A percentile compares a stretch with the other conserved stretches of the same genome.
Evolutionary conservation across 306 rosid species (phyloP).

Genomic region (Astragalus glycyphyllos): DNA sequence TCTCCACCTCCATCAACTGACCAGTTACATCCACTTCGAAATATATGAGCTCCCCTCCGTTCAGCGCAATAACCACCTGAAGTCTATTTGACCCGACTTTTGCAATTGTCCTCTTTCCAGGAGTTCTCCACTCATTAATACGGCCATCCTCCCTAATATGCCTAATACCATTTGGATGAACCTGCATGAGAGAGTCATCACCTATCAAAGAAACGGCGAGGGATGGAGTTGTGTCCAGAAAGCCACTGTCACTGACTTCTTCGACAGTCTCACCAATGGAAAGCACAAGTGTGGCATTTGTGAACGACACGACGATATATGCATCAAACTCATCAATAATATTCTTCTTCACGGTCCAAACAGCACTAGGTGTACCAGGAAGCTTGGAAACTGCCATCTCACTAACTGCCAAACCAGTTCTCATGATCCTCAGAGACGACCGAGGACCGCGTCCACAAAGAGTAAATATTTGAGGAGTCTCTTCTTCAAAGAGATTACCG

Average conservation of each 20-base stretch:
- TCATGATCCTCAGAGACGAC: slow-evolving; percentile 88
- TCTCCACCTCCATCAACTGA: slow-evolving; percentile 94
- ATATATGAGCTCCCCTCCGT: slow-evolving; percentile 94
- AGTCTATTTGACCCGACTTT: slow-evolving; percentile 92
- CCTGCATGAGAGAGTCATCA: slow-evolving; percentile 98
- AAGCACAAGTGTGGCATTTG: slow-evolving; percentile 91
- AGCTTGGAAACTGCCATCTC: slow-evolving; percentile 99
- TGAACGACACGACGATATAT: slow-evolving; percentile 93
- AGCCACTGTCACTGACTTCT: slow-evolving; percentile 97
- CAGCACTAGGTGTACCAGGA: slow-evolving; percentile 95
- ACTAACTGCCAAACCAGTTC: slow-evolving; percentile 94
- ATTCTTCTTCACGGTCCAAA: slow-evolving; percentile 98
- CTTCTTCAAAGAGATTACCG: slow-evolving; percentile 87
- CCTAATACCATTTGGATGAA: slow-evolving; percentile 98
- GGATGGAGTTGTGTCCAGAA: slow-evolving; percentile 93
- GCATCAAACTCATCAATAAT: slow-evolving; percentile 91
- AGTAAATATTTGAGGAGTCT: slow-evolving; percentile 88
- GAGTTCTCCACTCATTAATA: slow-evolving; percentile 97
- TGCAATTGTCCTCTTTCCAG: slow-evolving; percentile 91
- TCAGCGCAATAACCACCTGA: slow-evolving; percentile 95
- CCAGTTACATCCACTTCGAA: slow-evolving; percentile 97
- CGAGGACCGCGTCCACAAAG: slow-evolving; percentile 99
- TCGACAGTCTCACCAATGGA: slow-evolving; percentile 98
- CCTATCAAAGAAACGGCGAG: slow-evolving; percentile 98
- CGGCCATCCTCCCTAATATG: slow-evolving; percentile 99